phyloP scores from a whole-genome alignment of 2,329 filamentous ascomycete genomes.

The Xenoacremonium recifei region DNA sequence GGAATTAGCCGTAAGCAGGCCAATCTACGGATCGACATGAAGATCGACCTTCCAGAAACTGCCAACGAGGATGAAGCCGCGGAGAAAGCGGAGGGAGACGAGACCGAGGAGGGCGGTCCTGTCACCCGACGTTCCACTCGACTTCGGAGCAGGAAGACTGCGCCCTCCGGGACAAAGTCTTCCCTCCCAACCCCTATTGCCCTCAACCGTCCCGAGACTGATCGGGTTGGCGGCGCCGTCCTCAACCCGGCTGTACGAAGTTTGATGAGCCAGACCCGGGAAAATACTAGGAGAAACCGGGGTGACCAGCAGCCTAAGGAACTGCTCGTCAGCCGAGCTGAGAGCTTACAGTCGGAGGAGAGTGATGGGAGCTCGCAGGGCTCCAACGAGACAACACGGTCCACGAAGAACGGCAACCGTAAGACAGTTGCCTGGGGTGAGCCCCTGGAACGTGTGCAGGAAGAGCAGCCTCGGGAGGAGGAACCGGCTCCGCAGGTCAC shows the following conservation, averaged over 20 bases:
- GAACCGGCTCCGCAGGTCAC: conserved; percentile 1
- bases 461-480: conserved; percentile 17
- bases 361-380: no score
- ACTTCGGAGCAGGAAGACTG: conserved; percentile 23
- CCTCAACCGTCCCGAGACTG: conserved; percentile 23
- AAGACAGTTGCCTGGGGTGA: conserved; percentile 34
- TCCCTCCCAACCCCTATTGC: conserved; percentile 36
- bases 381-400: conserved; percentile 1
- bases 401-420: conserved; percentile 23
- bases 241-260: conserved; percentile 25
- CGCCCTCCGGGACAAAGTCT: conserved; percentile 23
- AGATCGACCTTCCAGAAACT: conserved; percentile 6
- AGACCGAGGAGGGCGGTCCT: conserved; percentile 15
- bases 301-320: conserved; percentile 34
- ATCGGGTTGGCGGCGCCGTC: conserved; percentile 18
- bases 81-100: conserved; percentile 5
- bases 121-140: conserved; percentile 32
- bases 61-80: conserved; percentile 2
- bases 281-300: conserved; percentile 36
- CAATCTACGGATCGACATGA: conserved; percentile 12
- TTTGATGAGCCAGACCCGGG: conserved; percentile 30
- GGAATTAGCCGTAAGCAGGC: conserved; percentile 16
- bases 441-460: conserved; percentile 29
- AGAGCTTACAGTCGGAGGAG: conserved; percentile 18
- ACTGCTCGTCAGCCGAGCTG: conserved; percentile 30